Percentiles rank a stretch among this genome's conserved stretches.
phyloP scores from a whole-genome alignment of 805 yeast species.

The Scheffersomyces stipitis region DNA sequence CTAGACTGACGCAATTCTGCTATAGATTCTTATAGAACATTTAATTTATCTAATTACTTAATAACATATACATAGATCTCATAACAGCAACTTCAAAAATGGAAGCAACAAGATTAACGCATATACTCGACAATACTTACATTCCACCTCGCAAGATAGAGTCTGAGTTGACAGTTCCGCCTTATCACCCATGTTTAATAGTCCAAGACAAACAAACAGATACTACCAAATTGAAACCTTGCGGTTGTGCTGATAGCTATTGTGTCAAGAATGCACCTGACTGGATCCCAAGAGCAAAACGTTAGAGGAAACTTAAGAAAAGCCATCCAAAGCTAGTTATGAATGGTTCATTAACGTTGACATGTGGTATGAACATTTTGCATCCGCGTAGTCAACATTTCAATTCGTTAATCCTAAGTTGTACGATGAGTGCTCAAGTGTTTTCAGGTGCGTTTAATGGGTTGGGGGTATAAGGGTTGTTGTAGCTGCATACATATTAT shows the following conservation, averaged over 20 bases:
- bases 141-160: conserved; percentile 40
- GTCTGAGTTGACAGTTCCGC: conserved; percentile 35
- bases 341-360: no score
- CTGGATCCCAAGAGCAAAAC: conserved; percentile 36
- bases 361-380: no score
- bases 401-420: no score
- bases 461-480: no score
- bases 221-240: conserved; percentile 33
- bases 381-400: no score
- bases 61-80: no score
- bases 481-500: no score
- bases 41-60: background rate
- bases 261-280: conserved; percentile 40
- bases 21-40: background rate
- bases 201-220: conserved; percentile 59
- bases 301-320: no score
- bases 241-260: conserved; percentile 42
- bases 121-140: conserved; percentile 42
- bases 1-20: no score
- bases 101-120: conserved; percentile 43
- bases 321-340: no score
- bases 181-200: conserved; percentile 56
- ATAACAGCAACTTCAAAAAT: conserved; percentile 26
- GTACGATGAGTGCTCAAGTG: no score
- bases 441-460: no score